phyloP scores from a whole-genome alignment of 2,329 filamentous ascomycete species.

The Sporothrix brunneoviolacea region DNA sequence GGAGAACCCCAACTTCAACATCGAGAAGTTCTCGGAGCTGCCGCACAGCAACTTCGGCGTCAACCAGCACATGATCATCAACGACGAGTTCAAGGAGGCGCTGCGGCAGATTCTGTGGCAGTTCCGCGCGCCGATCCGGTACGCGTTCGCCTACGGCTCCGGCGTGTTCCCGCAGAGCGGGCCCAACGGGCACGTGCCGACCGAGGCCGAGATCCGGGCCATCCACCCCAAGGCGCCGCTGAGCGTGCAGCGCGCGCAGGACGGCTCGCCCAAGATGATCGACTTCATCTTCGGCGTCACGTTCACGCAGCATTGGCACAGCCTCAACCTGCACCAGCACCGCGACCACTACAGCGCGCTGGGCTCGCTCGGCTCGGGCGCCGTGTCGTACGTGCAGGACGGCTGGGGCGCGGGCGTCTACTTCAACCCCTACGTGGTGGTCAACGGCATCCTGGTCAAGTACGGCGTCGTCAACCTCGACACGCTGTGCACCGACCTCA shows the following conservation, averaged over 20 bases:
- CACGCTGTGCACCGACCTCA: slow-evolving; percentile 79
- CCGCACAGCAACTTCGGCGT: slow-evolving; percentile 79
- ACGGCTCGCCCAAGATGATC: slow-evolving; percentile 89
- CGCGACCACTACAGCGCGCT: slow-evolving; percentile 87
- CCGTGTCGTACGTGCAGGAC: slow-evolving; percentile 81
- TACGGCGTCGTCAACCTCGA: slow-evolving; percentile 95
- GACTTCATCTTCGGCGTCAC: slow-evolving; percentile 97
- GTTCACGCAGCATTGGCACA: slow-evolving; percentile 95
- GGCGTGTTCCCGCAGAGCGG: slow-evolving; percentile 81
- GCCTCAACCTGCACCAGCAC: slow-evolving; percentile 81
- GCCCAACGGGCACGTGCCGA: slow-evolving; percentile 43
- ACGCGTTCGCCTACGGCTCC: slow-evolving; percentile 95
- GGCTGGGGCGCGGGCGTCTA: slow-evolving; percentile 88
- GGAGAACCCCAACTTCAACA: slow-evolving; percentile 62
- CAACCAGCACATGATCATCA: slow-evolving; percentile 94
- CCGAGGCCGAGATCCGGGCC: slow-evolving; percentile 51
- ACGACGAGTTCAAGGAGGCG: slow-evolving; percentile 89
- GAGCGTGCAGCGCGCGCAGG: slow-evolving; percentile 77
- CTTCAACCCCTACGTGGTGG: slow-evolving; percentile 91
- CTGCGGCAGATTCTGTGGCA: slow-evolving; percentile 82
- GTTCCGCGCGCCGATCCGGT: slow-evolving; percentile 87
- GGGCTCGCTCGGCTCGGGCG: slow-evolving; percentile 73
- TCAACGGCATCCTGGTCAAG: slow-evolving; percentile 95
- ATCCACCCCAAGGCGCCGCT: slow-evolving; percentile 77
- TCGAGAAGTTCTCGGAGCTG: slow-evolving; percentile 68